These are phyloP conservation scores for Rhizophora mangle DNA, from an alignment of 345 rosid species.

Conservation along the genomic window DNA sequence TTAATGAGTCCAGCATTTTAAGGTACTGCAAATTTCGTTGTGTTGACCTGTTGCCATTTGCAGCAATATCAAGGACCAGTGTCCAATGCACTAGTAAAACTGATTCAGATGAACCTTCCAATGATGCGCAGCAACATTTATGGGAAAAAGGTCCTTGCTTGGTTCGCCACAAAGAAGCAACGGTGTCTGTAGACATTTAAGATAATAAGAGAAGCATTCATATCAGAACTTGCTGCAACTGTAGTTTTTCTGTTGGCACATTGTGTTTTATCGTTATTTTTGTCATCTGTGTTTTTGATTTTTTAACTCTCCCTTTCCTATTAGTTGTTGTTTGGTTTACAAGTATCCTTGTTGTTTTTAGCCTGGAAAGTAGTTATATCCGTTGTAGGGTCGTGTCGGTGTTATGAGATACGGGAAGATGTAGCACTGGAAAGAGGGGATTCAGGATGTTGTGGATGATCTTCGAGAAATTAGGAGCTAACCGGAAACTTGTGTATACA, in stretches of 20 bases:
- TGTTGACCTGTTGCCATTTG: neutral
- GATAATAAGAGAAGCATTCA: neutral
- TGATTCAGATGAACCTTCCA: neutral
- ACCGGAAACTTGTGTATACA: too few relatives aligned
- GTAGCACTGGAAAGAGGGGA: too few relatives aligned
- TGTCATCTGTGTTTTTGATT: neutral
- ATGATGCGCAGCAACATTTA: conserved; percentile 6
- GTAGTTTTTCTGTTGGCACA: neutral
- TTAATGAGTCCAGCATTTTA: too few relatives aligned
- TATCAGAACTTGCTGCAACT: neutral
- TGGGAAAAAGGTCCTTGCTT: conserved; percentile 9
- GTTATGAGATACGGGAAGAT: too few relatives aligned
- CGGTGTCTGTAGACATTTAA: neutral
- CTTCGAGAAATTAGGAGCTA: too few relatives aligned
- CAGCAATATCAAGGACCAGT: neutral
- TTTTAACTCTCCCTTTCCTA: neutral
- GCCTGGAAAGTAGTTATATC: neutral
- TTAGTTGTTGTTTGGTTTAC: neutral
- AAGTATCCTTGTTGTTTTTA: neutral
- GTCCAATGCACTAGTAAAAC: neutral
- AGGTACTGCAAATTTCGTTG: too few relatives aligned
- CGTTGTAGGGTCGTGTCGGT: neutral
- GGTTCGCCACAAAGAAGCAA: neutral
- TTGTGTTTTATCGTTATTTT: neutral
- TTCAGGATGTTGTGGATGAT: too few relatives aligned